phyloP scores from a whole-genome alignment of 2,329 filamentous ascomycete species.

The Akanthomyces dipterigenus region DNA sequence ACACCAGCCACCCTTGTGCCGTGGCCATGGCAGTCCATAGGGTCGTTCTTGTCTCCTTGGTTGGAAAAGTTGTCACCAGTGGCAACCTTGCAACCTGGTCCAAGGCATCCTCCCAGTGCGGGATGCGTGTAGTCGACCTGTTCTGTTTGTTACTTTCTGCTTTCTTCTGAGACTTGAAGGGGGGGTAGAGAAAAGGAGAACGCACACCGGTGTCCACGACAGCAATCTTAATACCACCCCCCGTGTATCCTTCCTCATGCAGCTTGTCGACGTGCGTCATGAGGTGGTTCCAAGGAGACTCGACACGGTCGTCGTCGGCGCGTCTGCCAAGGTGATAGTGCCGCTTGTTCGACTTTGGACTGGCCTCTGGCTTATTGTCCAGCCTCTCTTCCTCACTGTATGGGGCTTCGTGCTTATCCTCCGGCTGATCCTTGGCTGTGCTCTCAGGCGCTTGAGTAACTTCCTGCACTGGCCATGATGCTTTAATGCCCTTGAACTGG shows the following conservation, averaged over 20 bases:
- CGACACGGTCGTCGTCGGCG: not conserved
- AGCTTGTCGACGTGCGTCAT: not conserved
- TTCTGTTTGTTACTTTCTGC: not conserved
- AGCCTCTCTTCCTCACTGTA: not conserved
- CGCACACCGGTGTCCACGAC: not conserved
- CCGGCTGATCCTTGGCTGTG: too few species aligned
- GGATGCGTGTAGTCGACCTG: not conserved
- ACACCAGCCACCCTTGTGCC: conserved; percentile 12
- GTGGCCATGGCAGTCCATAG: conserved; percentile 11
- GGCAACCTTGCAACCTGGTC: not conserved
- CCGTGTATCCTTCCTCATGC: not conserved
- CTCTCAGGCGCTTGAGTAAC: not conserved
- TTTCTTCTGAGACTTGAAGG: not conserved
- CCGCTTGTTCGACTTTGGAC: not conserved
- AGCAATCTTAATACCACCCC: not conserved
- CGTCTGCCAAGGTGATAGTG: not conserved
- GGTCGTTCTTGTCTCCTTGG: not conserved
- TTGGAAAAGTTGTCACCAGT: not conserved
- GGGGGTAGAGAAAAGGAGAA: not conserved
- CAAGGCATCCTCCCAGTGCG: not conserved
- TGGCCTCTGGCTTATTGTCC: not conserved
- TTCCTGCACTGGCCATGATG: not conserved
- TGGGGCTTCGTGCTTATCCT: too few species aligned
- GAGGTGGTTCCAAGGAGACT: not conserved
- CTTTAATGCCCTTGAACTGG: not conserved